Conservation (phyloP, 257 asterid species). For the Gentiana macrophylla region DNA sequence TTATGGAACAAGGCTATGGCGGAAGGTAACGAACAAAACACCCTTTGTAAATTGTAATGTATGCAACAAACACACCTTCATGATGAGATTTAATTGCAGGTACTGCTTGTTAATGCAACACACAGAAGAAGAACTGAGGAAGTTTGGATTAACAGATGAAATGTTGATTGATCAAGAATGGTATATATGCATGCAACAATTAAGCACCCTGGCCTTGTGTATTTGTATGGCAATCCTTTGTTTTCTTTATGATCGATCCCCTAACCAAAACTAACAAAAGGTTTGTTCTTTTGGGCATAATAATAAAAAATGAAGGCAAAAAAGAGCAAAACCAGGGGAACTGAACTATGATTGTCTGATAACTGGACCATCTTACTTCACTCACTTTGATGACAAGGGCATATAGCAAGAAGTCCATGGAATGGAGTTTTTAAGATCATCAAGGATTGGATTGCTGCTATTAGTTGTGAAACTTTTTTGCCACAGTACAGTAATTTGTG, state of each 20-base stretch:
- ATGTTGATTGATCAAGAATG: constrained; percentile 76
- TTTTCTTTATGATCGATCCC: too few species aligned
- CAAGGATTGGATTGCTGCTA: too few species aligned
- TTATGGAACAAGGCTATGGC: constrained; percentile 78
- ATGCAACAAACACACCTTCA: too few species aligned
- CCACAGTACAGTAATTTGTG: too few species aligned
- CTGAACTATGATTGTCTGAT: constrained; percentile 49
- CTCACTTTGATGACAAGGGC: constrained; percentile 40
- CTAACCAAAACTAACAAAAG: too few species aligned
- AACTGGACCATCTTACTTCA: constrained; percentile 71
- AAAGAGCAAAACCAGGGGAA: constrained; percentile 59
- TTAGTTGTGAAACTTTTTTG: too few species aligned
- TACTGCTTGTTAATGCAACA: constrained; percentile 65
- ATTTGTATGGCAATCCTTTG: too few species aligned
- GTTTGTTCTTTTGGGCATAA: too few species aligned
- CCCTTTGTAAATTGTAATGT: too few species aligned
- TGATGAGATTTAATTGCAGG: constrained; percentile 21
- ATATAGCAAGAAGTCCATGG: background rate
- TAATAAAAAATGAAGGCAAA: constrained; percentile 39
- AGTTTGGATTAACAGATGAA: constrained; percentile 53
- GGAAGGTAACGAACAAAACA: constrained; percentile 42
- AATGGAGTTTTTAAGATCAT: background rate
- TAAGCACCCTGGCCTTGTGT: background rate
- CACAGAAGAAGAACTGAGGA: constrained; percentile 40
- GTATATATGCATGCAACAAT: constrained; percentile 12